A percentile compares a stretch with the other conserved stretches of the same genome.
Conservation (phyloP, 2,329 filamentous ascomycete genomes). For the Boeremia exigua region DNA sequence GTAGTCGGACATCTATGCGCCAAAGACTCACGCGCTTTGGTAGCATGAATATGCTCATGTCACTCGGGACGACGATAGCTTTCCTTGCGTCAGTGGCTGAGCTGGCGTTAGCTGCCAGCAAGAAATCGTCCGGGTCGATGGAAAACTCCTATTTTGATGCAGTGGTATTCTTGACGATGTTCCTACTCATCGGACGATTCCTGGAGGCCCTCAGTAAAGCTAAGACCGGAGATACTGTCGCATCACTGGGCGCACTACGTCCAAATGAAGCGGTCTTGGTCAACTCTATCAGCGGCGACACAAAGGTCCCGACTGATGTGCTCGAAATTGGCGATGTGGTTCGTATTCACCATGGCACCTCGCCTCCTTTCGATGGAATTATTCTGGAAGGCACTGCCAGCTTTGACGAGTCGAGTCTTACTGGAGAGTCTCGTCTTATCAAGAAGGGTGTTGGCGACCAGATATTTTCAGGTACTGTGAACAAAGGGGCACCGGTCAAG, state of each 20-base stretch:
- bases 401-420: conserved; percentile 92
- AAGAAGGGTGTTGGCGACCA: conserved; percentile 67
- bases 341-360: conserved; percentile 76
- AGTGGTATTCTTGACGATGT: conserved; percentile 89
- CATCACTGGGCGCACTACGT: conserved; percentile 76
- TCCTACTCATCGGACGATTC: conserved; percentile 75
- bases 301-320: conserved; percentile 67
- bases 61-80: conserved; percentile 83
- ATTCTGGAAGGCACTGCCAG: conserved; percentile 63
- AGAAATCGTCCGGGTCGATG: conserved; percentile 42
- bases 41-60: conserved; percentile 96
- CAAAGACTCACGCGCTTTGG: conserved; percentile 89
- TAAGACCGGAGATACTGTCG: conserved; percentile 85
- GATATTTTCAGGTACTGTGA: conserved; percentile 77
- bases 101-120: conserved; percentile 65
- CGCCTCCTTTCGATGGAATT: conserved; percentile 81
- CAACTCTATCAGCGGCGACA: conserved; percentile 49
- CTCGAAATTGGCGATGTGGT: conserved; percentile 65
- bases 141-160: conserved; percentile 79
- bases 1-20: conserved; percentile 74
- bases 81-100: conserved; percentile 84
- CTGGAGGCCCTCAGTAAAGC: conserved; percentile 92
- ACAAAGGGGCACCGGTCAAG: conserved; percentile 68
- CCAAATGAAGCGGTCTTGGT: conserved; percentile 78
- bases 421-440: conserved; percentile 74